These are phyloP conservation scores for Fusarium oligoseptatum DNA, from an alignment of 2,329 filamentous ascomycete species.

Conservation along the genomic window DNA sequence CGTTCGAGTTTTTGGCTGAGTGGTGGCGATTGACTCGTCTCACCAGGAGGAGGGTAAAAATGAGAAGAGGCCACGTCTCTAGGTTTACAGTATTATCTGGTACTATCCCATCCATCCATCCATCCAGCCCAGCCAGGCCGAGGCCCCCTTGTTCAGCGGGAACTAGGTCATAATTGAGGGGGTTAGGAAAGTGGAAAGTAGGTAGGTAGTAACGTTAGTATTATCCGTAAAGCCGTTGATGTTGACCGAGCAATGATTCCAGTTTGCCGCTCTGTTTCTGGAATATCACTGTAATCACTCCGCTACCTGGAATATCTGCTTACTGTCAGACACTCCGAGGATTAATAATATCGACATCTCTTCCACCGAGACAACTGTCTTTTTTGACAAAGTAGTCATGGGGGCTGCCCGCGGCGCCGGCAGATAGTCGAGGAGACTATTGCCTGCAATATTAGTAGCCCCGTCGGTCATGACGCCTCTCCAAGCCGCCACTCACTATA, in stretches of 20 bases:
- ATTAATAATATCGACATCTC: slow-evolving; percentile 23
- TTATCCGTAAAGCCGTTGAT: not conserved
- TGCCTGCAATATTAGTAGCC: not conserved
- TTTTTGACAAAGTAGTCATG: not conserved
- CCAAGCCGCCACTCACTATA: not conserved
- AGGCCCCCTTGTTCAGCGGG: not conserved
- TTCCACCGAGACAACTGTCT: not conserved
- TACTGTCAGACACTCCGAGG: slow-evolving; percentile 7
- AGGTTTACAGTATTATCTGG: slow-evolving; percentile 1
- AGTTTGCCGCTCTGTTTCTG: not conserved
- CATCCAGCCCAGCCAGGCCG: slow-evolving; percentile 7
- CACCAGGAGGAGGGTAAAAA: not conserved
- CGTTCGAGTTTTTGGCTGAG: not conserved
- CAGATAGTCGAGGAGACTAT: not conserved
- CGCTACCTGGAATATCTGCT: slow-evolving; percentile 1
- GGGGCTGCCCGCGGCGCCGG: not conserved
- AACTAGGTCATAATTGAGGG: not conserved
- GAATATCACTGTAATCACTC: not conserved
- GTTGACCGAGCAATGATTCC: not conserved
- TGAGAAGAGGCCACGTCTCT: slow-evolving; percentile 12
- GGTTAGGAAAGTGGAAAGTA: not conserved
- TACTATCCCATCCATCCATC: not conserved
- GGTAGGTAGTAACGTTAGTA: not conserved
- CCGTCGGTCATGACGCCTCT: not conserved
- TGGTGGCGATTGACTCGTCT: slow-evolving; percentile 35